Evolutionary conservation across 192 early-diverging fungal species (phyloP).

Genomic region (Allomyces macrogynus): DNA sequence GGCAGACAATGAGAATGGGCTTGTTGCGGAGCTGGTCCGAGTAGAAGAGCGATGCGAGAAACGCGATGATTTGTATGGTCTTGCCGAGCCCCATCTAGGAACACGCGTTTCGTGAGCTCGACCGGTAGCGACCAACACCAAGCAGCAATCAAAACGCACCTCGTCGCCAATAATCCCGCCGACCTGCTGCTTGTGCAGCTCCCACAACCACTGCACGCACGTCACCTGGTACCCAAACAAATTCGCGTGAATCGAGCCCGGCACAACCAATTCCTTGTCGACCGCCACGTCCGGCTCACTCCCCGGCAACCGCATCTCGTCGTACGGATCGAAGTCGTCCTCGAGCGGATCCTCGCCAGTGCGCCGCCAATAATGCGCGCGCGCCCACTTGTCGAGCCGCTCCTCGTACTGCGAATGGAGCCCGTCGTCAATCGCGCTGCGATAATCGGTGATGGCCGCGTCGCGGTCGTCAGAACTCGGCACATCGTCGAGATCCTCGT

Average conservation of each 20-base stretch:
- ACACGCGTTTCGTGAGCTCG: conserved; percentile 1
- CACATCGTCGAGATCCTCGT: too few species aligned
- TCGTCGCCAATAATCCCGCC: conserved; percentile 90
- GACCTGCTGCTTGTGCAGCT: conserved; percentile 61
- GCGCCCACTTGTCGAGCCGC: too few species aligned
- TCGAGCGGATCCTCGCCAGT: too few species aligned
- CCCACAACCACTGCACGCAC: conserved; percentile 69
- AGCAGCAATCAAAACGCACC: conserved; percentile 2
- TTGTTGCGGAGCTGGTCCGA: conserved; percentile 31
- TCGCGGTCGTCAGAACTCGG: too few species aligned
- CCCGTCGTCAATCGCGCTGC: too few species aligned
- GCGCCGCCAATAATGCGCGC: too few species aligned
- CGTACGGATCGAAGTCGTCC: too few species aligned
- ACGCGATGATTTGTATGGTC: conserved; percentile 74
- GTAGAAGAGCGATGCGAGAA: conserved; percentile 56
- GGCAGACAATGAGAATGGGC: conserved; percentile 41
- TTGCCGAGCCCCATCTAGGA: conserved; percentile 64
- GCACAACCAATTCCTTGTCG: conserved; percentile 23
- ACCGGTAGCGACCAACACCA: background rate
- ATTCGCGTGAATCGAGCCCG: conserved; percentile 55
- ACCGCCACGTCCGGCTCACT: too few species aligned
- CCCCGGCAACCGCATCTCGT: too few species aligned
- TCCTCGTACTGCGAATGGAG: too few species aligned
- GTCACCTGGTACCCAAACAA: conserved; percentile 84
- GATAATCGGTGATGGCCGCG: too few species aligned